phyloP scores from a whole-genome alignment of 176 grass and related monocot genomes.

The Musa itinerans region DNA sequence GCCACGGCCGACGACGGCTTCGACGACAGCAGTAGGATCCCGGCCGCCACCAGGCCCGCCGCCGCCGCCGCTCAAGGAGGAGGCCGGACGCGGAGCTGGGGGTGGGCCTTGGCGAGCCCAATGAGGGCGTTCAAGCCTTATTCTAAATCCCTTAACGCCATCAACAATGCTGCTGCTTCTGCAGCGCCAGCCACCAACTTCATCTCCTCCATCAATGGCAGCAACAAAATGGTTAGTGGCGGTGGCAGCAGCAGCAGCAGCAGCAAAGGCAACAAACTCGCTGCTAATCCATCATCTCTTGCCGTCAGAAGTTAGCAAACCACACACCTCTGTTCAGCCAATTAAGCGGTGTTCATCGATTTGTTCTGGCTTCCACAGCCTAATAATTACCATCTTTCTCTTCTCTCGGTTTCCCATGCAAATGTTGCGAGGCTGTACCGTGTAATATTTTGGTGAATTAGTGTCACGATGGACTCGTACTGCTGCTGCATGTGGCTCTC shows the following conservation, averaged over 20 bases:
- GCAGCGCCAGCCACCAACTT: background rate
- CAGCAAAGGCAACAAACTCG: background rate
- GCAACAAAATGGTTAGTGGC: background rate
- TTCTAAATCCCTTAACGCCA: conserved; percentile 10
- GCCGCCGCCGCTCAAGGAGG: background rate
- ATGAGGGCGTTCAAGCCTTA: conserved; percentile 67
- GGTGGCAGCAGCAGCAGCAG: background rate
- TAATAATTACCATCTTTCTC: no score
- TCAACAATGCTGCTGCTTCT: background rate
- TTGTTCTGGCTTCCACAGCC: no score
- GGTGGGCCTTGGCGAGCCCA: conserved; percentile 84
- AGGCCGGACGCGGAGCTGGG: conserved; percentile 37
- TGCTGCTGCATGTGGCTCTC: no score
- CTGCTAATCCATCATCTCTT: background rate
- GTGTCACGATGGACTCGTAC: no score
- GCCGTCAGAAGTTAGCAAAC: background rate
- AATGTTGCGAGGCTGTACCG: no score
- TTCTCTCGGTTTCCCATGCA: no score
- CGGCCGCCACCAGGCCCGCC: background rate
- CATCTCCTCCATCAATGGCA: no score
- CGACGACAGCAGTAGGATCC: conserved; percentile 17
- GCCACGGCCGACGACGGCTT: conserved; percentile 21
- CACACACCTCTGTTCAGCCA: background rate
- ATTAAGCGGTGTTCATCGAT: no score
- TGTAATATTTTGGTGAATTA: no score